Evolutionary conservation across 805 yeast species (phyloP).

Genomic region (Candida lessepsii): DNA sequence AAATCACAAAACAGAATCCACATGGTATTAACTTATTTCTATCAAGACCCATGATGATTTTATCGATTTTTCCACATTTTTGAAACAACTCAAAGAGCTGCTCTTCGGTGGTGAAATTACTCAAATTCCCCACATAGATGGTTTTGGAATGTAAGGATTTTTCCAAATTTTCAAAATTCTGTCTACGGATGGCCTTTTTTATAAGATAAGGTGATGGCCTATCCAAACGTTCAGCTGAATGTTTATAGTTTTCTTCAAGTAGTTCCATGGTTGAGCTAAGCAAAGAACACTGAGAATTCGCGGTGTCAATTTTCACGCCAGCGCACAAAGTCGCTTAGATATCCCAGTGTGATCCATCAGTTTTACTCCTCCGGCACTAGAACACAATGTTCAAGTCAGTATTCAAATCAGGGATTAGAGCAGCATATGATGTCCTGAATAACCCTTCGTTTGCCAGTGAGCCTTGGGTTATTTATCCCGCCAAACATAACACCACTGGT

Average conservation of each 20-base stretch:
- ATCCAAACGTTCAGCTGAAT: constrained; percentile 67
- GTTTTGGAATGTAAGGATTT: constrained; percentile 68
- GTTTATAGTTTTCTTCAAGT: constrained; percentile 48
- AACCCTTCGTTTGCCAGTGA: constrained; percentile 72
- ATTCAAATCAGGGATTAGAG: constrained; percentile 60
- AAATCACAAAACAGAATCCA: constrained; percentile 93
- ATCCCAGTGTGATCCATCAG: not conserved
- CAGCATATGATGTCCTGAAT: constrained; percentile 64
- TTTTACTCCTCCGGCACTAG: not conserved
- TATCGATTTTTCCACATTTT: constrained; percentile 73
- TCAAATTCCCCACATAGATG: constrained; percentile 86
- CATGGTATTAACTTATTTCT: constrained; percentile 90
- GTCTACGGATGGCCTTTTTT: constrained; percentile 58
- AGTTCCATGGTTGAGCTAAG: constrained; percentile 40
- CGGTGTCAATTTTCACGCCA: too few relatives aligned
- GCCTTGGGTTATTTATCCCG: constrained; percentile 84
- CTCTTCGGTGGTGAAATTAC: constrained; percentile 92
- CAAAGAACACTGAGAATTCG: too few relatives aligned
- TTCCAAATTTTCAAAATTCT: constrained; percentile 58
- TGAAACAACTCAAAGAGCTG: constrained; percentile 86
- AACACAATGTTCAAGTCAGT: constrained; percentile 50
- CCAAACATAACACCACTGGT: constrained; percentile 64
- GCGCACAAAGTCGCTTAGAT: too few relatives aligned
- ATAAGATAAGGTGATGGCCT: constrained; percentile 69
- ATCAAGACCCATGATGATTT: constrained; percentile 93